A percentile compares a stretch with the other conserved stretches of the same genome.
These are phyloP conservation scores for Dryas integrifolia DNA, from an alignment of 331 rosid genomes.

Conservation along the genomic window DNA sequence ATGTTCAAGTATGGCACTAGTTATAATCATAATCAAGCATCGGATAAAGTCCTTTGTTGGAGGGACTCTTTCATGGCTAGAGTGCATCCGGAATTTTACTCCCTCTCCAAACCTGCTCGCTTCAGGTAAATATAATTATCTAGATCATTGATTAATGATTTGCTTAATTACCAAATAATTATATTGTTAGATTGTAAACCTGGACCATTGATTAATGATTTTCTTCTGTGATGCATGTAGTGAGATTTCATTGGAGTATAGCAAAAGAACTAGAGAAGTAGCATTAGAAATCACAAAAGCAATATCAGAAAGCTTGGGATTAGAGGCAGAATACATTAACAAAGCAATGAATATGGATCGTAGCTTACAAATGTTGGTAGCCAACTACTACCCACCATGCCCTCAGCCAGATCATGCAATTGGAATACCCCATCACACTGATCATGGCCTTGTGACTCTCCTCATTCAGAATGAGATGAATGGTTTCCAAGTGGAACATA, in stretches of 20 bases:
- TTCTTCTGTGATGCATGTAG: background rate
- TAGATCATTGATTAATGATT: no score
- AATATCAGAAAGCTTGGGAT: constrained; percentile 9
- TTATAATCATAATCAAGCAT: no score
- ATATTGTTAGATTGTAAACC: no score
- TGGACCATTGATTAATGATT: background rate
- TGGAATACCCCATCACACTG: constrained; percentile 8
- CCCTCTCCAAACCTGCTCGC: no score
- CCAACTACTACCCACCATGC: constrained; percentile 13
- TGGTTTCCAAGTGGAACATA: constrained; percentile 12
- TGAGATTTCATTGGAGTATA: constrained; percentile 3
- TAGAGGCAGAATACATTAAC: constrained; percentile 1
- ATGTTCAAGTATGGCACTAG: no score
- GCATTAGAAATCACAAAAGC: background rate
- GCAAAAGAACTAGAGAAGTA: background rate
- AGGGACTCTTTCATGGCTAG: no score
- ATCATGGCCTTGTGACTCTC: background rate
- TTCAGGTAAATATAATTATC: no score
- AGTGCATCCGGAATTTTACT: no score
- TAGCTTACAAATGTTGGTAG: background rate
- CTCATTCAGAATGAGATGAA: constrained; percentile 2
- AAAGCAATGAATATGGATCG: background rate
- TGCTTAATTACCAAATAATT: no score
- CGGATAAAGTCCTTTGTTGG: no score
- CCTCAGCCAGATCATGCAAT: constrained; percentile 16